These are phyloP conservation scores for Oryza rufipogon DNA, from an alignment of 176 grass and related monocot species.

Conservation along the genomic window DNA sequence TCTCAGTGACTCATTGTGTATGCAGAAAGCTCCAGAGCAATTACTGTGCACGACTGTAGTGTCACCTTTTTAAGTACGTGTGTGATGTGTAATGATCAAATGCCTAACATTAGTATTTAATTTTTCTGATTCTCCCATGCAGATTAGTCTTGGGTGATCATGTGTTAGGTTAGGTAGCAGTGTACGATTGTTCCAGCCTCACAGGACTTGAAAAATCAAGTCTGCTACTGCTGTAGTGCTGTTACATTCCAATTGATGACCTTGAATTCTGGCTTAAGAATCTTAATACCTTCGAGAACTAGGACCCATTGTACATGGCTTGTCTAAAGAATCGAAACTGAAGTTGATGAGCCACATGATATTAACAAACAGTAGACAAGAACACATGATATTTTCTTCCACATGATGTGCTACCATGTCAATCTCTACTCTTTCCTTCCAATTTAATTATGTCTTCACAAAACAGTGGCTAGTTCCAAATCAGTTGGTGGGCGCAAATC, in stretches of 20 bases:
- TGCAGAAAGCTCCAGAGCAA: not conserved
- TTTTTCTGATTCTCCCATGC: not conserved
- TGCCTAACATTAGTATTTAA: not conserved
- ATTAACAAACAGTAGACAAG: too few species aligned
- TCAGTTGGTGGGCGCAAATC: not conserved
- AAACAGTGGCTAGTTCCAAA: not conserved
- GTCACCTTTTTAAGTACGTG: not conserved
- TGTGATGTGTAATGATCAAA: not conserved
- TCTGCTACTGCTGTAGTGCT: not conserved
- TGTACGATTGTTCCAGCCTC: constrained; percentile 2
- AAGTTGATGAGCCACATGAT: not conserved
- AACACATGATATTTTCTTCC: not conserved
- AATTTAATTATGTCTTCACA: not conserved
- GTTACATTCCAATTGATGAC: constrained; percentile 1
- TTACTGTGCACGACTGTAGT: not conserved
- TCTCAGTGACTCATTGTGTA: not conserved
- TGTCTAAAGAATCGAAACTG: not conserved
- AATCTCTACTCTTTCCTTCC: not conserved
- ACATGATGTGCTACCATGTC: not conserved
- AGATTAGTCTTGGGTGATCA: not conserved
- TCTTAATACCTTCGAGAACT: not conserved
- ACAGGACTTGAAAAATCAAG: not conserved
- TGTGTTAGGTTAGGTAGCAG: not conserved
- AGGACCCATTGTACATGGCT: not conserved
- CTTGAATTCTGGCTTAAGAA: constrained; percentile 22